Base-by-base conservation (phyloP, 1,284 basidiomycete genomes). In the Tetrapyrgos nigripes region DNA sequence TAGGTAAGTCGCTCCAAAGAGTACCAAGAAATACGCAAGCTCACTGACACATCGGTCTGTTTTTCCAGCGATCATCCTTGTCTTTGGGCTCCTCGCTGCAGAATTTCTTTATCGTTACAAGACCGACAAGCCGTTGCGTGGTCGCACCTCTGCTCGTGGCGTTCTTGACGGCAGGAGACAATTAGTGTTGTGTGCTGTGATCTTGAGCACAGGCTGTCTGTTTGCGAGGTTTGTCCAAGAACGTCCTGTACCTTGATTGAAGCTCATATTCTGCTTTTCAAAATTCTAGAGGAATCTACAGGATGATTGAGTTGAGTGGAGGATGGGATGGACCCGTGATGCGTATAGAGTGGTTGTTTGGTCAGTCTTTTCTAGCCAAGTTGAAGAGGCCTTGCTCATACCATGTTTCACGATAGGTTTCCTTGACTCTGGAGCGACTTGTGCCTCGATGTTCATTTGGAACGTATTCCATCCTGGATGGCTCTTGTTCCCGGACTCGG, bases 221-320 rank as follows among this genome's bases (percentile, higher is more conserved):
- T 47, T 54, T 29, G 46, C 45, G 14, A 33, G 51, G 51, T 29
- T 44, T 44, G 51, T 28, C 2, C 3, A 14, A 45, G 19, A 23
- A 23, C 35, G 29, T 43, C 9, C 5, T 11, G 3, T 14, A n/a
- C n/a, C n/a, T n/a, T n/a, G n/a, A n/a, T n/a, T n/a, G n/a, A n/a
- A n/a, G n/a, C n/a, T n/a, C n/a, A n/a, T n/a, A n/a, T n/a, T n/a
- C n/a, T n/a, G n/a, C n/a, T n/a, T n/a, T n/a, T n/a, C n/a, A n/a
- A 13, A 31, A 6, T 44, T 6, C 21, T 17, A 54, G 53, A 24
- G 24, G 40, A 6, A 47, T 54, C 35, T 57, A 57, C 23, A 35
- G 55, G 50, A 57, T 49, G 11, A 57, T 57, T 11, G 55, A 57
- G 48, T 44, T 57, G n/a, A 46, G n/a, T 19, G 40, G 51, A 26